phyloP scores from a whole-genome alignment of 2,329 filamentous ascomycete genomes.

The Pleomassaria siparia region DNA sequence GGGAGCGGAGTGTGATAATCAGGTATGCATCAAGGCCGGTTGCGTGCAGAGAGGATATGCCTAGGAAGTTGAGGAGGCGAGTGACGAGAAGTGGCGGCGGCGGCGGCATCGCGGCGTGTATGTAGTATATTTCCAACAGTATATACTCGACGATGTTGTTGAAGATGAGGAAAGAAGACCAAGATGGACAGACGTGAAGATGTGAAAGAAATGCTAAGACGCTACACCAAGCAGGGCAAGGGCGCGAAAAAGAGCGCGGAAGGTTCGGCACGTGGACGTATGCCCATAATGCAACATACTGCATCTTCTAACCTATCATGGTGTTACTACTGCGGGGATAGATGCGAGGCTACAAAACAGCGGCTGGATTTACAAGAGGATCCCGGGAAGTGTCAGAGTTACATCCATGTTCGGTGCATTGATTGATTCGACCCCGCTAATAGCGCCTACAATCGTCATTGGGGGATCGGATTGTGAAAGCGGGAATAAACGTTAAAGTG shows the following conservation, averaged over 20 bases:
- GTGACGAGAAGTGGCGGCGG: conserved; percentile 12
- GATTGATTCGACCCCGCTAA: too few relatives aligned
- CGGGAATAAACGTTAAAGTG: too few relatives aligned
- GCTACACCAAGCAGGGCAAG: background rate
- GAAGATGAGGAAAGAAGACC: background rate
- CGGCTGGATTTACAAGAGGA: background rate
- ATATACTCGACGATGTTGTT: background rate
- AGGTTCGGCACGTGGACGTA: too few relatives aligned
- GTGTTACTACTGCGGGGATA: background rate
- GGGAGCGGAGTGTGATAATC: conserved; percentile 45
- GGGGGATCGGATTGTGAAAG: too few relatives aligned
- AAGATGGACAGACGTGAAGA: background rate
- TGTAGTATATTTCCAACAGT: background rate
- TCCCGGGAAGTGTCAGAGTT: background rate
- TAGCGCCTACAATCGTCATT: too few relatives aligned
- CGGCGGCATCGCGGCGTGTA: conserved; percentile 3
- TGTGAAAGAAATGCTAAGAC: background rate
- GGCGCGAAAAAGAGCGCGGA: background rate
- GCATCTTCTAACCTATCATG: background rate
- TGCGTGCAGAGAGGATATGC: conserved; percentile 32
- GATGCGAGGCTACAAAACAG: background rate
- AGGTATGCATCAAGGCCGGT: conserved; percentile 41
- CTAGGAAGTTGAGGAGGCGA: conserved; percentile 32
- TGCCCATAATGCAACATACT: background rate
- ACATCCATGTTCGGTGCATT: too few relatives aligned